Percentiles rank a stretch among this genome's conserved stretches.
Evolutionary conservation across 768 basidiomycete species (phyloP).

Genomic region (Termitomyces sp.): DNA sequence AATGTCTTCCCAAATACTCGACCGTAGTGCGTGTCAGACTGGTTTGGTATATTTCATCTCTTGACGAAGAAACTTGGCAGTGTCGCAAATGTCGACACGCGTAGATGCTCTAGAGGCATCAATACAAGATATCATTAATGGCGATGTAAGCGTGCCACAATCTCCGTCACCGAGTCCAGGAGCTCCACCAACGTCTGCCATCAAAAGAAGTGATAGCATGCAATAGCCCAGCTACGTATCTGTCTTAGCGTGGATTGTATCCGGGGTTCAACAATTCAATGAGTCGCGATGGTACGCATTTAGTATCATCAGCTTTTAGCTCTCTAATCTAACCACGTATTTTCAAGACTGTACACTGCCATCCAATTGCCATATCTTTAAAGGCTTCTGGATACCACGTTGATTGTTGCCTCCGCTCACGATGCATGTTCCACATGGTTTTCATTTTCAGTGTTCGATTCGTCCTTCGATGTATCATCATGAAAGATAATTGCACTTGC

Average conservation of each 20-base stretch:
- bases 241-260: neutral
- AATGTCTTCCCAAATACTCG: conserved; percentile 87
- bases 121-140: conserved; percentile 89
- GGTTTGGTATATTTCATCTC: conserved; percentile 7
- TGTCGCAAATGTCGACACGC: conserved; percentile 89
- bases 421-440: neutral
- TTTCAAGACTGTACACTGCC: neutral
- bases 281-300: neutral
- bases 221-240: conserved; percentile 2
- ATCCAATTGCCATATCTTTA: neutral
- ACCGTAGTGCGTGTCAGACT: conserved; percentile 54
- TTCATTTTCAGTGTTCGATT: neutral
- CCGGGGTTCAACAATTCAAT: neutral
- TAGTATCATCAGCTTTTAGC: neutral
- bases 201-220: conserved; percentile 38
- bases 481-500: neutral
- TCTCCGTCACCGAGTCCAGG: conserved; percentile 48
- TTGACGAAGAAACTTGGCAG: conserved; percentile 31
- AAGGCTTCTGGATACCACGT: neutral
- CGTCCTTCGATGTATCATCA: neutral
- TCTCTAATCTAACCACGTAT: neutral
- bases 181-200: conserved; percentile 27
- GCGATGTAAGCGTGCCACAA: conserved; percentile 57
- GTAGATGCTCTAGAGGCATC: conserved; percentile 87
- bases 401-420: neutral